Conservation (phyloP, 768 basidiomycete species). For the Phanerodontia chrysosporium region DNA sequence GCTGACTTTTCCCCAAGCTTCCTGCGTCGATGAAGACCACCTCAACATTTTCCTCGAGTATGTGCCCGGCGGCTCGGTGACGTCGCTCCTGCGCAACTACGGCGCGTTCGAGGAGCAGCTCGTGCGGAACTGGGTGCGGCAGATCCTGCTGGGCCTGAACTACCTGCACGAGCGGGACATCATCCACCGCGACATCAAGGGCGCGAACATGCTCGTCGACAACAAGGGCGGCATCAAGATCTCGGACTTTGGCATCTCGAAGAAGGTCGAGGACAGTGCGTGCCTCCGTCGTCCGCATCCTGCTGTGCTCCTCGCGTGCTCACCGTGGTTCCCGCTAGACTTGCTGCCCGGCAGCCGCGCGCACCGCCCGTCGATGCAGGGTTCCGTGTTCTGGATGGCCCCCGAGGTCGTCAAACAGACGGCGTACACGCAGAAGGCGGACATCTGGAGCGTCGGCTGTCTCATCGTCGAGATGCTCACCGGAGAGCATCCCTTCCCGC, state of each 20-base stretch:
- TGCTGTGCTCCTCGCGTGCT: not conserved
- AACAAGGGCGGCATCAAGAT: slow-evolving; percentile 98
- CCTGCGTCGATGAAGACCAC: slow-evolving; percentile 84
- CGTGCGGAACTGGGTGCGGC: slow-evolving; percentile 88
- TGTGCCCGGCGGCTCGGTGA: slow-evolving; percentile 92
- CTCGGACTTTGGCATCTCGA: slow-evolving; percentile 94
- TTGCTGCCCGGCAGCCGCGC: slow-evolving; percentile 59
- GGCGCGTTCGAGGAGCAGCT: slow-evolving; percentile 93
- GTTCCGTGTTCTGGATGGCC: slow-evolving; percentile 99
- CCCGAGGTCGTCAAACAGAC: slow-evolving; percentile 98
- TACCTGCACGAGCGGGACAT: slow-evolving; percentile 93
- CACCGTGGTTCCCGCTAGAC: slow-evolving; percentile 21
- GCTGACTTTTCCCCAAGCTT: slow-evolving; percentile 63
- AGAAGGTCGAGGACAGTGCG: slow-evolving; percentile 95
- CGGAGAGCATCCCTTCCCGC: slow-evolving; percentile 92
- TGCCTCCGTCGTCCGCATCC: slow-evolving; percentile 17
- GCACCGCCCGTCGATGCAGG: slow-evolving; percentile 91
- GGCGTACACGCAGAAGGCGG: slow-evolving; percentile 85
- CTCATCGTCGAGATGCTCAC: slow-evolving; percentile 96
- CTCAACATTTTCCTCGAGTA: slow-evolving; percentile 98
- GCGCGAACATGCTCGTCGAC: slow-evolving; percentile 96
- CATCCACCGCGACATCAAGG: slow-evolving; percentile 98
- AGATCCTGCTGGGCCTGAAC: slow-evolving; percentile 83
- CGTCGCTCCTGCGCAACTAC: slow-evolving; percentile 83
- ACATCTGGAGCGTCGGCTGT: slow-evolving; percentile 96